Base-by-base conservation (phyloP, 2,329 filamentous ascomycete genomes). In the Blastomyces parvus region DNA sequence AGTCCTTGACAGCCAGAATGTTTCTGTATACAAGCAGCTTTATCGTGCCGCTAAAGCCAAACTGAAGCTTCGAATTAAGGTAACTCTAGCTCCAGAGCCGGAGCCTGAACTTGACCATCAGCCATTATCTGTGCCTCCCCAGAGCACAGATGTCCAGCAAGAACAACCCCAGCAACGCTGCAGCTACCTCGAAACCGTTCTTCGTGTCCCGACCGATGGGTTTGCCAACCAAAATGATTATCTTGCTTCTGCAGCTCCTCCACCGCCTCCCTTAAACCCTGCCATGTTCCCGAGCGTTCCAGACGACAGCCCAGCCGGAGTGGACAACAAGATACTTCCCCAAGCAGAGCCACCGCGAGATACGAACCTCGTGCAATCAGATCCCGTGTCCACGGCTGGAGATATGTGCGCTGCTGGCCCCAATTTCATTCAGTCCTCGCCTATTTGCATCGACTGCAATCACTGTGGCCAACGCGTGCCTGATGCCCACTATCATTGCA, bases 11-110 rank as follows among this genome's bases (percentile, higher is more conserved):
- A 81, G 86, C 66, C 81, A 82, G 73, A 95, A 96, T 72, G 78
- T 84, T 9, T 82, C 89, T 56, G 90, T 96, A 71, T 99, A 96
- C 83, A 97, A 97, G 82, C 94, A 97, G 74, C 87, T 99, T 52
- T 93, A 94, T 75, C 88, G 94, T 71, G 94, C 94, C 68, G 94
- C 94, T 67, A 99, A 97, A 81, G 94, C 94, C 46, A 99, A 99
- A 83, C 86, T 92, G 68, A 99, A 97, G 86, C 87, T 99, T 69
- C 92, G 94, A 77, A 84, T 99, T 64, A 90, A 86, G 68, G 88
- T 89, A 46, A 87, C 84, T 19, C 71, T 82, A 61, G 69, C 75
- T 27, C 64, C 67, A 53, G n/a, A 52, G 22, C 62, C 62, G 56
- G 58, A 67, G 44, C 67, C 67, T 50, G 59, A 65, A 19, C 62